Percentiles rank a stretch among this genome's conserved stretches.
These are phyloP conservation scores for Lolium perenne DNA, from an alignment of 176 grass and related monocot genomes.

Conservation along the genomic window DNA sequence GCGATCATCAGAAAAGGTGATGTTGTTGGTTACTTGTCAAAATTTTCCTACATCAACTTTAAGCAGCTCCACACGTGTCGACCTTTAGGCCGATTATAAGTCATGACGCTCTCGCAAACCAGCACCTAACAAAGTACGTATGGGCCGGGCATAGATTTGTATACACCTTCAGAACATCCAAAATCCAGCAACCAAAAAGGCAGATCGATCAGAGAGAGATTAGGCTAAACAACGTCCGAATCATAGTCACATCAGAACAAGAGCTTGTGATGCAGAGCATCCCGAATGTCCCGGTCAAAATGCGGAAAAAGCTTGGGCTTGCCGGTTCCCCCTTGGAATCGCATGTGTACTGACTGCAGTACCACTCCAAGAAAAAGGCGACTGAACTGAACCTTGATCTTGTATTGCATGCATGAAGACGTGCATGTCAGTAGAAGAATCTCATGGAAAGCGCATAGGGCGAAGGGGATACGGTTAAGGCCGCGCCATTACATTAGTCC, in stretches of 20 bases:
- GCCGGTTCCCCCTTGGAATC: conserved; percentile 55
- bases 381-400: conserved; percentile 19
- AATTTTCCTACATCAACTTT: conserved; percentile 34
- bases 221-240: conserved; percentile 34
- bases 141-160: background rate
- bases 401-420: conserved; percentile 36
- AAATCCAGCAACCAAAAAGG: conserved; percentile 35
- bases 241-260: conserved; percentile 40
- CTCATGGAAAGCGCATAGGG: conserved; percentile 56
- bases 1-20: conserved; percentile 42
- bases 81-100: background rate
- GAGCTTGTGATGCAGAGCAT: conserved; percentile 45
- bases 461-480: conserved; percentile 57
- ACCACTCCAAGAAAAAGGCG: conserved; percentile 7
- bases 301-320: conserved; percentile 33
- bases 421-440: conserved; percentile 63
- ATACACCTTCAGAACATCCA: conserved; percentile 31
- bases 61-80: conserved; percentile 42
- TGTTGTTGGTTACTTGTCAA: conserved; percentile 57
- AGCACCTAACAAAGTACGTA: conserved; percentile 26
- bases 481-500: conserved; percentile 43
- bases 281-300: conserved; percentile 51
- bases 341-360: conserved; percentile 13
- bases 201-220: conserved; percentile 42
- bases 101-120: background rate